Evolutionary conservation across 768 basidiomycete species (phyloP), one percentile per base, ranked within the genome.

Genomic region (Daedaleopsis nitida): DNA sequence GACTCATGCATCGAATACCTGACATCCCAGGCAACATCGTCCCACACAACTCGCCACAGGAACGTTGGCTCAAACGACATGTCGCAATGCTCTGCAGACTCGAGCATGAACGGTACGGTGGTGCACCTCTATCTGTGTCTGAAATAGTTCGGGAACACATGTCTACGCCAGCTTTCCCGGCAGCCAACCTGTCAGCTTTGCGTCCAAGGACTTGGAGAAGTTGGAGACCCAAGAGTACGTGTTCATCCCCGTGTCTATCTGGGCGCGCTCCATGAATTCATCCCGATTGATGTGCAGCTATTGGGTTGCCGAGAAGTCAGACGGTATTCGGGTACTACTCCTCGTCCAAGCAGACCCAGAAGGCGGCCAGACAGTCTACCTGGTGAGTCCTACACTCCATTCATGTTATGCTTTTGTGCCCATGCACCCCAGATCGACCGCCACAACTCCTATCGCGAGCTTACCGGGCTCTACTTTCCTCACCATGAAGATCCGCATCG

Each of bases 271-370:
- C 27, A 32, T 32, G 27, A 32, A 32, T 32, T 32, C 27, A 32
- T 32, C 7, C 27, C 27, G 27, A 32, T 32, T 32, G 3, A 7
- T 32, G 27, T 27, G 50, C 71, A 98, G 96, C 72, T 99, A 91
- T 75, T 99, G 96, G 96, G 97, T 99, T 45, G 97, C 95, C 77
- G 97, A 99, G 79, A 98, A 98, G 79, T 96, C 94, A 13, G 97
- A 98, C 71, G 97, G 97, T 13, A 73, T 99, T 54, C 86, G 97
- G 38, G 92, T 98, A 43, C 79, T 99, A 32, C 84, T 98, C 54
- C 77, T 96, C 60, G 82, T 98, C 52, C 78, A 83, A 72, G 82
- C 88, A 53, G 80, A 89, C 78, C 68, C 75, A 51, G 66, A 74
- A 55, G 77, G 78, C 65, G 80, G 75, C 52, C 89, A 91, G 72